These are phyloP conservation scores for Misopates orontium DNA, from an alignment of 257 asterid genomes.

Conservation along the genomic window DNA sequence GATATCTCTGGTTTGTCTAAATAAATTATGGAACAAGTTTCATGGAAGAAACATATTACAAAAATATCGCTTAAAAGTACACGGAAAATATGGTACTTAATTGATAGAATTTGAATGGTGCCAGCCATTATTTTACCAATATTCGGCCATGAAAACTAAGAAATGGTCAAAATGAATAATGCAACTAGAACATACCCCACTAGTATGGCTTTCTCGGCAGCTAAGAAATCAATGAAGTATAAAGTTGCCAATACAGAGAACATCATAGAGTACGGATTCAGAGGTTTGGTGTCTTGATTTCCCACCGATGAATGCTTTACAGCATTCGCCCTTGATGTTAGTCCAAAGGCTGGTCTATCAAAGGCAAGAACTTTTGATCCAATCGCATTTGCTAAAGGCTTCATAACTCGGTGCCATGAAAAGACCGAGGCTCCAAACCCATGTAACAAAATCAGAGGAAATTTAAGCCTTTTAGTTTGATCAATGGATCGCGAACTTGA, in stretches of 20 bases:
- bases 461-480: slow-evolving; percentile 31
- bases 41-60: too few relatives aligned
- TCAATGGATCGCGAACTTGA: slow-evolving; percentile 32
- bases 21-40: too few relatives aligned
- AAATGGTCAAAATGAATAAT: neutral
- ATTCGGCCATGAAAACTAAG: too few relatives aligned
- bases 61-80: too few relatives aligned
- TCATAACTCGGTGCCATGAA: slow-evolving; percentile 85
- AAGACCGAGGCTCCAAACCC: slow-evolving; percentile 94
- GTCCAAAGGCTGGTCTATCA: slow-evolving; percentile 96
- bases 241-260: slow-evolving; percentile 78
- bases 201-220: slow-evolving; percentile 73
- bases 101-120: too few relatives aligned
- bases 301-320: slow-evolving; percentile 31
- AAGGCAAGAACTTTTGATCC: slow-evolving; percentile 86
- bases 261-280: slow-evolving; percentile 75
- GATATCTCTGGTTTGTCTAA: too few relatives aligned
- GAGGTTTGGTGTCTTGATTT: slow-evolving; percentile 46
- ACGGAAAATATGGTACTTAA: too few relatives aligned
- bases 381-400: slow-evolving; percentile 53
- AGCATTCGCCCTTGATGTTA: slow-evolving; percentile 68
- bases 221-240: slow-evolving; percentile 70
- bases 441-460: slow-evolving; percentile 86
- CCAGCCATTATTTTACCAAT: too few relatives aligned
- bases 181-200: slow-evolving; percentile 69